phyloP scores from a whole-genome alignment of 1,139 yeast species.

The Yamadazyma dendronema region DNA sequence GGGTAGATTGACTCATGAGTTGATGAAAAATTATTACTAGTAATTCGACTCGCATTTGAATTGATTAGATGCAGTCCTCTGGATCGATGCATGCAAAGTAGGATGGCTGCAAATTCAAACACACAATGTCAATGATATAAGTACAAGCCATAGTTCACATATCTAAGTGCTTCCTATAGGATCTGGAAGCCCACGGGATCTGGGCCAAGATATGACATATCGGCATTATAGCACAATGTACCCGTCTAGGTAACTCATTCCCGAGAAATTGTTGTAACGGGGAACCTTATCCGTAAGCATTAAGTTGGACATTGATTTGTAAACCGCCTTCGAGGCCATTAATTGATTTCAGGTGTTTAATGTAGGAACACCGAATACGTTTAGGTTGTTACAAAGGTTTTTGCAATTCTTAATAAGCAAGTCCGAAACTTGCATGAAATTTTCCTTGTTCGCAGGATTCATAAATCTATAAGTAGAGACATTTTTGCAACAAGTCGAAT shows the following conservation, averaged over 20 bases:
- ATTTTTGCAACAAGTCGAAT: background rate
- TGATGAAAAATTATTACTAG: background rate
- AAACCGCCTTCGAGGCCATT: too few species aligned
- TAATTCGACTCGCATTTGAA: background rate
- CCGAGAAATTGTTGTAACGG: too few species aligned
- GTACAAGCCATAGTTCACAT: too few species aligned
- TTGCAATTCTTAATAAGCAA: background rate
- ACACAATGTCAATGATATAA: background rate
- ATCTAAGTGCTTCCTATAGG: background rate
- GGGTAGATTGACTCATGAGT: constrained; percentile 7
- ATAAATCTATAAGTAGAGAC: background rate
- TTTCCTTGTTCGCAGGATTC: background rate
- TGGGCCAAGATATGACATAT: too few species aligned
- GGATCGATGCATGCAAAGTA: background rate
- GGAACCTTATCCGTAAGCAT: too few species aligned
- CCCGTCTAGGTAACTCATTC: too few species aligned
- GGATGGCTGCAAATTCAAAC: background rate
- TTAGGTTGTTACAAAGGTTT: too few species aligned
- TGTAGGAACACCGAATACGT: too few species aligned
- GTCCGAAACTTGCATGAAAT: constrained; percentile 1
- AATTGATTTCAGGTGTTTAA: too few species aligned
- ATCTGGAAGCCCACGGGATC: too few species aligned
- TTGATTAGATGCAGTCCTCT: background rate
- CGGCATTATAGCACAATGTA: too few species aligned
- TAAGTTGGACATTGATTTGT: too few species aligned